Percentiles rank a stretch among this genome's conserved stretches.
phyloP scores from a whole-genome alignment of 2,329 filamentous ascomycete species.

The Aspergillus clavatus region DNA sequence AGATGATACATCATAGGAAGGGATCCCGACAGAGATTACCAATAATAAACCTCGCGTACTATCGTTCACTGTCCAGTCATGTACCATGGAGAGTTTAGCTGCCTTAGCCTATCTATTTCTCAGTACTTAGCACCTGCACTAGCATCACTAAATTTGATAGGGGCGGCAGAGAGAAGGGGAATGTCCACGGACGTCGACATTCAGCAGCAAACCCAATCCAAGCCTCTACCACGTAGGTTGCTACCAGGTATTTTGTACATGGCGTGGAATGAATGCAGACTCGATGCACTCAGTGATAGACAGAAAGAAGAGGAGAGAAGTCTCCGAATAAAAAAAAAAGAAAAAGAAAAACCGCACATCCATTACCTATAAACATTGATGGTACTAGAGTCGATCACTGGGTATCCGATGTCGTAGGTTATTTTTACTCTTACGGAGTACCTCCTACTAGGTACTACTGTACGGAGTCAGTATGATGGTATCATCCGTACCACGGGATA shows the following conservation, averaged over 20 bases:
- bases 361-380: too few species aligned
- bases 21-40: not conserved
- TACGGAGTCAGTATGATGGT: too few species aligned
- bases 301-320: too few species aligned
- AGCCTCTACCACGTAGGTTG: constrained; percentile 5
- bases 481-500: constrained; percentile 11
- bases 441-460: not conserved
- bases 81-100: not conserved
- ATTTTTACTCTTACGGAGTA: too few species aligned
- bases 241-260: too few species aligned
- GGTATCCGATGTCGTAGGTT: too few species aligned
- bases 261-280: too few species aligned
- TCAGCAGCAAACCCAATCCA: constrained; percentile 10
- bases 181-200: not conserved
- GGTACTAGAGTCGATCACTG: too few species aligned
- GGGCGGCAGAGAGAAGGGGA: constrained; percentile 11
- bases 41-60: not conserved
- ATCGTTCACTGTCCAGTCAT: not conserved
- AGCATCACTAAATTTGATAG: constrained; percentile 8
- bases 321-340: not conserved
- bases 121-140: constrained; percentile 1
- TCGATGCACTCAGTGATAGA: too few species aligned
- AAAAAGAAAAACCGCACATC: not conserved
- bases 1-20: not conserved
- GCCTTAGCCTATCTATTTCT: not conserved